Percentiles rank a stretch among this genome's conserved stretches.
Conservation (phyloP, 1,284 basidiomycete genomes). For the Pulveroboletus sp. region DNA sequence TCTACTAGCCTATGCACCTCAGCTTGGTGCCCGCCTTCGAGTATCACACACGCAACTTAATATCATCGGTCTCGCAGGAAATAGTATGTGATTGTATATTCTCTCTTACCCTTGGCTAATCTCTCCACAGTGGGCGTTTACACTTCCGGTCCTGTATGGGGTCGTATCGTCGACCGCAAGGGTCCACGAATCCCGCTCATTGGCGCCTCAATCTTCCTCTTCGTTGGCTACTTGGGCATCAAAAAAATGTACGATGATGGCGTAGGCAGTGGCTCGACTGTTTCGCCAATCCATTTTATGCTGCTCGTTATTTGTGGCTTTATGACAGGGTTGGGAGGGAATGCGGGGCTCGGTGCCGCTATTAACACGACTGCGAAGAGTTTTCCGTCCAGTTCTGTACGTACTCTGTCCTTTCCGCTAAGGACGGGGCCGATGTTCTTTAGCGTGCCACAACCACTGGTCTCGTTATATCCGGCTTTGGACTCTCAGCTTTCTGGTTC, state of each 20-base stretch:
- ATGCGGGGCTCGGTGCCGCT: constrained; percentile 54
- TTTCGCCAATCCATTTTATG: constrained; percentile 37
- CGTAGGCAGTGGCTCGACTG: constrained; percentile 26
- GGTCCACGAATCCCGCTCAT: constrained; percentile 59
- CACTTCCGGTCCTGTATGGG: constrained; percentile 65
- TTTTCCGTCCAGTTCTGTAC: constrained; percentile 54
- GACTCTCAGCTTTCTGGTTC: constrained; percentile 82
- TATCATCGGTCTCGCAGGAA: constrained; percentile 69
- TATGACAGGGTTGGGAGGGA: constrained; percentile 64
- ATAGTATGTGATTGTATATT: constrained; percentile 42
- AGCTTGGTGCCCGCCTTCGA: constrained; percentile 68
- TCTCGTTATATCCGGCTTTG: constrained; percentile 80
- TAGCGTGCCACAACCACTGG: constrained; percentile 73
- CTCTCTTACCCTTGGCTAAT: constrained; percentile 6
- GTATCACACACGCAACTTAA: constrained; percentile 78
- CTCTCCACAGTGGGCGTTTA: constrained; percentile 57
- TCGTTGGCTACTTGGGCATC: constrained; percentile 69
- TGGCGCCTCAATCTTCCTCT: constrained; percentile 51
- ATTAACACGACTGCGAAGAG: constrained; percentile 70
- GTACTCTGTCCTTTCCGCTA: constrained; percentile 20
- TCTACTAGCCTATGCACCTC: constrained; percentile 72
- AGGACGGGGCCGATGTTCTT: neutral
- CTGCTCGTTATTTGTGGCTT: constrained; percentile 52
- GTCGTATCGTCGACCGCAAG: constrained; percentile 62
- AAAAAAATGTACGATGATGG: constrained; percentile 60